Evolutionary conservation across 169 alveolate genomes (phyloP).

Genomic region (Plasmodium reichenowi): DNA sequence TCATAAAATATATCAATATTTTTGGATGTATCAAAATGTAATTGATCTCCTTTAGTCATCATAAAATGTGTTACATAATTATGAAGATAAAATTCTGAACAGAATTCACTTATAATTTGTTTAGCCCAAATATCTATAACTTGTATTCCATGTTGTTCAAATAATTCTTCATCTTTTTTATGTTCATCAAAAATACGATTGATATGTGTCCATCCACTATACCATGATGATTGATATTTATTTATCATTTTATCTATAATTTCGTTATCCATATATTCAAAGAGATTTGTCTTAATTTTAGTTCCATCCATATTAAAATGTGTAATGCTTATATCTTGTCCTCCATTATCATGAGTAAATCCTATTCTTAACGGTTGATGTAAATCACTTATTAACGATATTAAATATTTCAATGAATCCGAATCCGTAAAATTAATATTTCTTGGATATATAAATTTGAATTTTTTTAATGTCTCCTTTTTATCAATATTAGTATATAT

Average conservation of each 20-base stretch:
- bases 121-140: slow-evolving; percentile 87
- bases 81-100: slow-evolving; percentile 77
- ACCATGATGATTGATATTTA: slow-evolving; percentile 85
- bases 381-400: slow-evolving; percentile 87
- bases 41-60: slow-evolving; percentile 11
- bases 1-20: slow-evolving; percentile 80
- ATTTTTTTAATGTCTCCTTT: slow-evolving; percentile 4
- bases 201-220: slow-evolving; percentile 92
- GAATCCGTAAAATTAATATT: slow-evolving; percentile 86
- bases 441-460: slow-evolving; percentile 80
- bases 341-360: slow-evolving; percentile 76
- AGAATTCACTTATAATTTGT: slow-evolving; percentile 82
- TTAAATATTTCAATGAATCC: slow-evolving; percentile 86
- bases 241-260: slow-evolving; percentile 31
- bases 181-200: slow-evolving; percentile 83
- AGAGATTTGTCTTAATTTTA: slow-evolving; percentile 18
- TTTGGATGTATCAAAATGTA: slow-evolving; percentile 53
- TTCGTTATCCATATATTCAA: slow-evolving; percentile 44
- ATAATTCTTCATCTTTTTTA: slow-evolving; percentile 85
- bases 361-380: slow-evolving; percentile 88
- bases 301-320: neutral
- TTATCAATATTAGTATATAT: neutral
- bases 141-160: slow-evolving; percentile 80
- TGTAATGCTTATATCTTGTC: slow-evolving; percentile 66
- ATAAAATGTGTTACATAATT: slow-evolving; percentile 63